phyloP scores from a whole-genome alignment of 176 grass and related monocot species.

The Carex myosuroides region DNA sequence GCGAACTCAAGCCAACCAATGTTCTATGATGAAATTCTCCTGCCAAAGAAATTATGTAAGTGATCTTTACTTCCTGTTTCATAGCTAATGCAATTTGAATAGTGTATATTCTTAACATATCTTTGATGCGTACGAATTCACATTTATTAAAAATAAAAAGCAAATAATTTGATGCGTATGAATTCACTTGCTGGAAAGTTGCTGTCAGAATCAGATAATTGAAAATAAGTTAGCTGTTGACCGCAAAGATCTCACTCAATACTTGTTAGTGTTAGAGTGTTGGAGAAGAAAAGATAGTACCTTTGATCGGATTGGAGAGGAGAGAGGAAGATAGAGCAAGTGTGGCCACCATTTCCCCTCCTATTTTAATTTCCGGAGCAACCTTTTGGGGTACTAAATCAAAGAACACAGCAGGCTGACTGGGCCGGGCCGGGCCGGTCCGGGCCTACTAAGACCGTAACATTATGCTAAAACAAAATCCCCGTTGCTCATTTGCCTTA shows the following conservation, averaged over 20 bases:
- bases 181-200: not conserved
- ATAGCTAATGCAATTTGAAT: not conserved
- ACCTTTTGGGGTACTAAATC: not conserved
- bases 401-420: not conserved
- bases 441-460: not conserved
- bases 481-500: no score
- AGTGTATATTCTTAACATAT: not conserved
- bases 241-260: not conserved
- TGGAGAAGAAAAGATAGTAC: not conserved
- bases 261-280: not conserved
- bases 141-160: not conserved
- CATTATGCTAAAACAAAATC: not conserved
- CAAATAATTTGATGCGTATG: not conserved
- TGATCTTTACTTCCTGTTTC: not conserved
- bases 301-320: not conserved
- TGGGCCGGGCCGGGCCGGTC: not conserved
- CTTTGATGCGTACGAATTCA: not conserved
- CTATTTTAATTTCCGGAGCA: not conserved
- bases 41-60: not conserved
- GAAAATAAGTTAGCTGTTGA: not conserved
- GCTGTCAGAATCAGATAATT: not conserved
- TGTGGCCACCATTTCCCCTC: constrained; percentile 13
- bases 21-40: not conserved
- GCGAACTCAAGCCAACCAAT: not conserved
- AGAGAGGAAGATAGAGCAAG: constrained; percentile 23